These are phyloP conservation scores for Crithidia sp. DNA, from an alignment of 208 protist genomes.

Conservation along the genomic window DNA sequence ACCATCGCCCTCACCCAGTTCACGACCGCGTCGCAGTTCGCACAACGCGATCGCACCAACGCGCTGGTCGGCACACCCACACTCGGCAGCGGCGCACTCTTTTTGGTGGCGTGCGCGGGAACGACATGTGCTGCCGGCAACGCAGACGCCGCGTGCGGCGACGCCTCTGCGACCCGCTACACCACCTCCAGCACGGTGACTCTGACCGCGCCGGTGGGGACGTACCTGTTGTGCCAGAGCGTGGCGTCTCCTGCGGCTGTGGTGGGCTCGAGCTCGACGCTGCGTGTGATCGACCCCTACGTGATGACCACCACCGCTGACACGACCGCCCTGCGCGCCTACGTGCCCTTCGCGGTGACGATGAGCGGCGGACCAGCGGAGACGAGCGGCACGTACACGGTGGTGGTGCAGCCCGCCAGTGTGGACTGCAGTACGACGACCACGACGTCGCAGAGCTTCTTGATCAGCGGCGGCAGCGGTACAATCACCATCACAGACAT, in stretches of 20 bases:
- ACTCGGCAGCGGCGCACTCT: slow-evolving; percentile 31
- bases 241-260: slow-evolving; percentile 16
- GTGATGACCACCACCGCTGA: slow-evolving; percentile 32
- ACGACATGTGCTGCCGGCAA: slow-evolving; percentile 20
- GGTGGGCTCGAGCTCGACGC: slow-evolving; percentile 37
- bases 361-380: slow-evolving; percentile 36
- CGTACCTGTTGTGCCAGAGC: slow-evolving; percentile 62
- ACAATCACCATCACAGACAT: slow-evolving; percentile 35
- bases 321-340: slow-evolving; percentile 33
- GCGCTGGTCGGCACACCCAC: slow-evolving; percentile 43
- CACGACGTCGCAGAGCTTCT: slow-evolving; percentile 38
- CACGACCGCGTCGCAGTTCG: slow-evolving; percentile 47
- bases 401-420: slow-evolving; percentile 22
- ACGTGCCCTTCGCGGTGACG: slow-evolving; percentile 37
- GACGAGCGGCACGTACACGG: slow-evolving; percentile 4
- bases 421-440: slow-evolving; percentile 28
- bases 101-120: slow-evolving; percentile 44
- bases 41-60: slow-evolving; percentile 48
- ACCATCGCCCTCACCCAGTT: slow-evolving; percentile 32
- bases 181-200: slow-evolving; percentile 43
- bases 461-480: slow-evolving; percentile 9
- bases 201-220: slow-evolving; percentile 32
- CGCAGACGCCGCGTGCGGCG: slow-evolving; percentile 30
- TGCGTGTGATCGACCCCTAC: slow-evolving; percentile 49
- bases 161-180: slow-evolving; percentile 23